These are phyloP conservation scores for Phytophthora colocasiae DNA, from an alignment of 352 stramenopile genomes.

Conservation along the genomic window DNA sequence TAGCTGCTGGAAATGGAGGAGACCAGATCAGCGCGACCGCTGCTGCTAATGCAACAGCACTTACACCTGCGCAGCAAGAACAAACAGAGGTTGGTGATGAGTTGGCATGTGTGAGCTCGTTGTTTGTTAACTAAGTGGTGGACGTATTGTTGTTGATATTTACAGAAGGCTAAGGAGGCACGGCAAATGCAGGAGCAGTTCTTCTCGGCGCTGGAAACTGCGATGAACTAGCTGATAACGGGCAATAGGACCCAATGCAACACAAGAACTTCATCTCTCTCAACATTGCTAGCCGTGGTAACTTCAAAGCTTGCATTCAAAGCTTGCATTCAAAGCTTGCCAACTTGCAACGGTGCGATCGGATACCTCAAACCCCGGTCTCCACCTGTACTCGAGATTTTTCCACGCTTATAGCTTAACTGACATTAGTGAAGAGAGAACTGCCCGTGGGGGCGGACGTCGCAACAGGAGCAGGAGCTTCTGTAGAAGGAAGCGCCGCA, in stretches of 20 bases:
- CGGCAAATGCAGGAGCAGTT: constrained; percentile 73
- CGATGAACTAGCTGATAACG: constrained; percentile 36
- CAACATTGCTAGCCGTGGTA: constrained; percentile 22
- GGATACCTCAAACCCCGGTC: too few species aligned
- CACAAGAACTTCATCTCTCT: background rate
- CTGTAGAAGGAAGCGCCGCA: background rate
- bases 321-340: background rate
- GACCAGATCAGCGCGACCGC: constrained; percentile 15
- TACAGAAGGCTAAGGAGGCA: constrained; percentile 54
- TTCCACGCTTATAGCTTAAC: constrained; percentile 48
- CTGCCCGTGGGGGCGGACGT: constrained; percentile 26
- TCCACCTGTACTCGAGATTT: background rate
- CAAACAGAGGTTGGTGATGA: constrained; percentile 45
- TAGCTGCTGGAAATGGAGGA: constrained; percentile 8
- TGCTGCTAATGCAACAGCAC: constrained; percentile 9
- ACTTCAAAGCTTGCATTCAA: constrained; percentile 36
- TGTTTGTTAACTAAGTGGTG: too few species aligned
- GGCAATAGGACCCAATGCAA: too few species aligned
- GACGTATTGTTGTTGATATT: background rate
- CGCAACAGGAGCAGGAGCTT: constrained; percentile 15
- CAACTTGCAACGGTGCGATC: too few species aligned
- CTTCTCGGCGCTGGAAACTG: constrained; percentile 62
- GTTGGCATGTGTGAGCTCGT: background rate
- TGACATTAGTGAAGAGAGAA: constrained; percentile 47
- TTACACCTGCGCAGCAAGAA: constrained; percentile 42